Conservation (phyloP, 768 basidiomycete genomes). For the Rhizopogon vinicolor region DNA sequence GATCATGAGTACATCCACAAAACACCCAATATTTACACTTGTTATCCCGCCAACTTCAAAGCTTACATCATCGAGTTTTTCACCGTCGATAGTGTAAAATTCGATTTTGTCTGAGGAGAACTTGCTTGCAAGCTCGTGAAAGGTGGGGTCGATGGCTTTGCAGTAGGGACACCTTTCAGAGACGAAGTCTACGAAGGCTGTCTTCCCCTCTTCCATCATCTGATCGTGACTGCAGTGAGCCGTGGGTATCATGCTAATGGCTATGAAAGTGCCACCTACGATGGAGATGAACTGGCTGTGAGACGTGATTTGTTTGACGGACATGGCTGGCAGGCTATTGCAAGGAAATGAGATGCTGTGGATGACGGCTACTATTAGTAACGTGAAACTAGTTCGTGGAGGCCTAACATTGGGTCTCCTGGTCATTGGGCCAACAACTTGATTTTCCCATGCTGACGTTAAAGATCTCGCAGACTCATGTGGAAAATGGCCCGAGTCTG, state of each 20-base stretch:
- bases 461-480: too few relatives aligned
- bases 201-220: conserved; percentile 4
- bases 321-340: neutral
- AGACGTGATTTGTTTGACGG: conserved; percentile 4
- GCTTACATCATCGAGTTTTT: conserved; percentile 43
- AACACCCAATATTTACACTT: neutral
- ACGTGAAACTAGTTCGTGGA: too few relatives aligned
- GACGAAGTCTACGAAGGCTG: conserved; percentile 16
- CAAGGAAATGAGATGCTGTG: neutral
- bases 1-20: neutral
- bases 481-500: too few relatives aligned
- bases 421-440: too few relatives aligned
- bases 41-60: conserved; percentile 39
- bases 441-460: too few relatives aligned
- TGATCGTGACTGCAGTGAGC: neutral
- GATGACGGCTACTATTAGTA: too few relatives aligned
- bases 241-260: neutral
- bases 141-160: conserved; percentile 1
- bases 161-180: neutral
- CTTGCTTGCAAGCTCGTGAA: conserved; percentile 1
- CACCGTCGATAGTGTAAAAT: conserved; percentile 73
- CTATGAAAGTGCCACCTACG: conserved; percentile 1
- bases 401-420: too few relatives aligned
- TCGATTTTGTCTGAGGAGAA: conserved; percentile 27
- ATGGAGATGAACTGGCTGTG: neutral